These are phyloP conservation scores for Pichia deserticola DNA, from an alignment of 805 yeast species.

Conservation along the genomic window DNA sequence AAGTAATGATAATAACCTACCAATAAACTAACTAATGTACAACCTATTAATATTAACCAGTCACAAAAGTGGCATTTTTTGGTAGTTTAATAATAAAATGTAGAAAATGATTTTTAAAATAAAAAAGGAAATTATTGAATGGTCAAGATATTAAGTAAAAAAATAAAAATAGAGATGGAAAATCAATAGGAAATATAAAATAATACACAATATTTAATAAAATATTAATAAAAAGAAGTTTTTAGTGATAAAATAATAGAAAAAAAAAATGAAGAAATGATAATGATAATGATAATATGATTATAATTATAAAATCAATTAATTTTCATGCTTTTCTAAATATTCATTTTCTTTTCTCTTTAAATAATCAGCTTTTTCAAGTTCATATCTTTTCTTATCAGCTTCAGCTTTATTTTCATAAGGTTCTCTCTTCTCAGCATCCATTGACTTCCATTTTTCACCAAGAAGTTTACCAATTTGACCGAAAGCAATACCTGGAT, in stretches of 20 bases:
- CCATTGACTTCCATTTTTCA: slow-evolving; percentile 91
- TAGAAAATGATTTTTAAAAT: not conserved
- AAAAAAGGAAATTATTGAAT: no score
- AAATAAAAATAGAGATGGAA: not conserved
- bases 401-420: slow-evolving; percentile 90
- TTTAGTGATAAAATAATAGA: not conserved
- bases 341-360: slow-evolving; percentile 19
- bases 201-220: slow-evolving; percentile 3
- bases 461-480: slow-evolving; percentile 94
- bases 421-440: slow-evolving; percentile 76
- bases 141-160: not conserved
- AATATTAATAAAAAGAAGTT: no score
- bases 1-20: not conserved
- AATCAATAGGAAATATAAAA: slow-evolving; percentile 2
- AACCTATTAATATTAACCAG: slow-evolving; percentile 5
- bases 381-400: slow-evolving; percentile 96
- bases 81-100: not conserved
- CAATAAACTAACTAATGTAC: slow-evolving; percentile 5
- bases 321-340: slow-evolving; percentile 7
- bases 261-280: not conserved
- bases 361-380: slow-evolving; percentile 83
- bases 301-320: not conserved
- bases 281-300: not conserved
- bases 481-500: slow-evolving; percentile 94
- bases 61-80: not conserved